These are phyloP conservation scores for Coemansia sp. DNA, from an alignment of 192 early-diverging fungal species.

Conservation along the genomic window DNA sequence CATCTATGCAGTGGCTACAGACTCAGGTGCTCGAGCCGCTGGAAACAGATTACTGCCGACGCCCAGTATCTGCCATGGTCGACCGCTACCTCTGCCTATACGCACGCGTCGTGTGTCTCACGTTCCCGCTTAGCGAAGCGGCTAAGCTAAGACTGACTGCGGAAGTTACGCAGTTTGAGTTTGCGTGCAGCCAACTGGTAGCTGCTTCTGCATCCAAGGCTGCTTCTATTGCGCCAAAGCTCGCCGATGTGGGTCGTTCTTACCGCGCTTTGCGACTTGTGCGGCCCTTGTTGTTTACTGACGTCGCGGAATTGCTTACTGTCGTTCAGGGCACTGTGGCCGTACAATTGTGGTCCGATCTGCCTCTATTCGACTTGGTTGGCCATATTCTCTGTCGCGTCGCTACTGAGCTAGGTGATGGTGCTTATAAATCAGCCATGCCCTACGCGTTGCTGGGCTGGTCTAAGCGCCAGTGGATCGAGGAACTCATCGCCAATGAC, in stretches of 20 bases:
- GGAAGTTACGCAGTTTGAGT: conserved; percentile 40
- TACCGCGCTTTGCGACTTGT: conserved; percentile 25
- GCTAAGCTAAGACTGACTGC: conserved; percentile 29
- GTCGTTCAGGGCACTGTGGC: not conserved
- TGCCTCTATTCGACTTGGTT: conserved; percentile 15
- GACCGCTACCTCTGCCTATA: conserved; percentile 17
- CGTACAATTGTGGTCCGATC: not conserved
- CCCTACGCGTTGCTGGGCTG: conserved; percentile 20
- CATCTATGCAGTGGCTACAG: conserved; percentile 36
- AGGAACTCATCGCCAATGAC: not conserved
- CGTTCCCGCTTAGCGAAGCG: conserved; percentile 33
- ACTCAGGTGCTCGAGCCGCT: conserved; percentile 25
- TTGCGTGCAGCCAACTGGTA: conserved; percentile 38
- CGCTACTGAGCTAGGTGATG: conserved; percentile 16
- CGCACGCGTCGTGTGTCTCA: conserved; percentile 10
- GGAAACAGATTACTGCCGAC: conserved; percentile 1
- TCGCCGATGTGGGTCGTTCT: conserved; percentile 16
- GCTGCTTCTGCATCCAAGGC: not conserved
- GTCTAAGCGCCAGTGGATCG: conserved; percentile 16
- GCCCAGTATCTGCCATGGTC: conserved; percentile 12
- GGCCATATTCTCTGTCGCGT: conserved; percentile 26
- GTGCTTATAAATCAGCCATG: not conserved
- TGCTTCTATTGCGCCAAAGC: not conserved
- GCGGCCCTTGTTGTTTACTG: conserved; percentile 41
- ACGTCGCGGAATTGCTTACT: conserved; percentile 6